Base-by-base conservation (phyloP, 495 filamentous ascomycete species). In the Pseudevernia furfuracea region DNA sequence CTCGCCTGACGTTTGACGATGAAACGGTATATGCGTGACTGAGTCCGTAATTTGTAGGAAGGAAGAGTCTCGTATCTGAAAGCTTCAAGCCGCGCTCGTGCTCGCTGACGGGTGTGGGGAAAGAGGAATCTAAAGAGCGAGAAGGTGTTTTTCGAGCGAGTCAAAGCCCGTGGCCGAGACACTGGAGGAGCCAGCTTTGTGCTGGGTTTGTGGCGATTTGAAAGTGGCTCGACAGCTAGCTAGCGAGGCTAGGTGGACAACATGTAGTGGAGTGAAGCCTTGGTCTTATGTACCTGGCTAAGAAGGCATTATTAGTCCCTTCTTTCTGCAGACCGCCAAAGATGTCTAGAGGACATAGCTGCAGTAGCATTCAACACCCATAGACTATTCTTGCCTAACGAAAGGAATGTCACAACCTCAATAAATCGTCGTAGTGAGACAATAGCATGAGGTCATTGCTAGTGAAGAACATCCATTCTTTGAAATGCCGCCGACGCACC, bases 41-140 rank as follows among this genome's bases (percentile, higher is more conserved):
- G 90, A 6, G 89, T 77, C 36, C 82, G 81, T 68, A 83, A 82
- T 64, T 84, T 86, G 66, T 90, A 83, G 53, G 80, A 77, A 48
- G 90, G 87, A 43, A 95, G 74, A n/a, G 81, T 87, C 67, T 90
- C 84, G 81, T 88, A 81, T 59, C 85, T 87, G 74, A 96, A 81
- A 58, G 79, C 76, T 66, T 84, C 81, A 44, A 93, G 78, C 43
- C 78, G 81, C 38, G 82, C 81, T 67, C 84, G 84, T 66, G 85
- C 80, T 44, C 84, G 83, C 65, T 83, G 80, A 57, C 78, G 81
- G 46, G 81, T 76, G 63, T 77, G 75, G 8, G 87, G 84, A 66
- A 87, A 82, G 58, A 86, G 72, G 66, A 77, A 79, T 28, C 84
- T 83, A 62, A 89, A 74, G 61, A 92, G 77, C 7, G 75, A 69